Evolutionary conservation across 257 asterid genomes (phyloP), one percentile per base, ranked within the genome.

Genomic region (Fraxinus cuspidata): DNA sequence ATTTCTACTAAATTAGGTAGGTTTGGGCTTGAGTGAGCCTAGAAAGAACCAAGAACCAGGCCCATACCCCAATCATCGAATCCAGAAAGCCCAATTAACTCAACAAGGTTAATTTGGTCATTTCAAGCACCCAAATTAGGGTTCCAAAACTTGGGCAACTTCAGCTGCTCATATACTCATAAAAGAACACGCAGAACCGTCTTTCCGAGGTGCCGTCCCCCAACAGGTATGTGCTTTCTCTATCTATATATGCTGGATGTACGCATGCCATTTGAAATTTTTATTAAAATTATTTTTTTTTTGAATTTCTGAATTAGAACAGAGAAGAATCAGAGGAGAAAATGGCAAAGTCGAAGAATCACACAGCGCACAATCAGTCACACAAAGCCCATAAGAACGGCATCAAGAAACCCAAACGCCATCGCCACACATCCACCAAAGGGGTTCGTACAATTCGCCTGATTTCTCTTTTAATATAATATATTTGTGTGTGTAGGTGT

Each of bases 311-410:
- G 74, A 34, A 23, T n/a, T 27, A 70, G 78, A 21, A 25, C 47
- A 15, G 74, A 72, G 79, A 18, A 83, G 65, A 77, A 73, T 63
- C 69, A 27, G 73, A 65, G 77, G 51, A 63, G 37, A 79, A 40
- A 81, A 93, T 93, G 98, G 98, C 97, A 70, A 93, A 93, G 78
- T 93, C 96, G 63, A 93, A 93, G 96, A 93, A 93, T 70, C 98
- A 93, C 92, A 91, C 98, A 0, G 97, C 98, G 0, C 98, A 93
- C 84, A 93, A 93, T 82, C 97, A 91, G 88, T 93, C 98, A 8
- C 65, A 79, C 87, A 93, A 93, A 85, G 97, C 96, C 18, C 97
- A 93, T 89, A 88, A 69, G 86, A 93, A 93, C 77, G 98, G 98
- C 12, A 93, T 93, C 88, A 93, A 91, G 94, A 93, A 93, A 85